Base-by-base conservation (phyloP, 75 land plant genomes). In the Pseudotsuga menziesii region DNA sequence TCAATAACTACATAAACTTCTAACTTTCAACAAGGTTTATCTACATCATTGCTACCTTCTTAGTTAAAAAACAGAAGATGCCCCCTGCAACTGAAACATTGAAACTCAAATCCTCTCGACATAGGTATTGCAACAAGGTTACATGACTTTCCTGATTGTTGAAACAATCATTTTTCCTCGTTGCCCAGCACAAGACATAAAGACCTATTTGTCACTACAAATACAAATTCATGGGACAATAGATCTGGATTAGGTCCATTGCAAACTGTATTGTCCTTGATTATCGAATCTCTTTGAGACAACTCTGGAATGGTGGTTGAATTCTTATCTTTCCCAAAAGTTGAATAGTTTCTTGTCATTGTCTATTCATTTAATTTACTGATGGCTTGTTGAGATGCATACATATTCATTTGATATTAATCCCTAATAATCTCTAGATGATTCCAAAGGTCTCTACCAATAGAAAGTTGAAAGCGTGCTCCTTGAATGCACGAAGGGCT, bases 1-100 rank as follows among this genome's bases (percentile, higher is more conserved):
- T 9, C 54, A 1, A 9, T 48, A 48, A 48, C 12, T 8, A 48
- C 12, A 48, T 12, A 48, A 48, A 48, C 54, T 12, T 48, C 54
- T 9, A 9, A 48, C 54, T 48, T 48, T 9, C 54, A 48, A 48
- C 54, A 48, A 9, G 54, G 54, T 12, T 11, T 12, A 48, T 39
- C 41, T 73, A 8, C 56, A 73, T 73, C 44, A 73, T 55, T 20
- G 26, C 26, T 55, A 17, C 27, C 57, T 55, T 56, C 57, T 87
- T 12, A 97, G 76, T 87, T n/a, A 92, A 79, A 79, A 61, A 97
- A 81, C 94, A 76, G 78, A 97, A 88, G 64, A 97, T 97, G 4
- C 99, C 99, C 56, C 99, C 99, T 11, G 98, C 99, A 61, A 97
- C 93, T 52, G 99, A 88, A 26, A 97, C 99, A 88, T 97, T 97